Evolutionary conservation across 2,329 filamentous ascomycete genomes (phyloP).

Genomic region (Fusarium subglutinans): DNA sequence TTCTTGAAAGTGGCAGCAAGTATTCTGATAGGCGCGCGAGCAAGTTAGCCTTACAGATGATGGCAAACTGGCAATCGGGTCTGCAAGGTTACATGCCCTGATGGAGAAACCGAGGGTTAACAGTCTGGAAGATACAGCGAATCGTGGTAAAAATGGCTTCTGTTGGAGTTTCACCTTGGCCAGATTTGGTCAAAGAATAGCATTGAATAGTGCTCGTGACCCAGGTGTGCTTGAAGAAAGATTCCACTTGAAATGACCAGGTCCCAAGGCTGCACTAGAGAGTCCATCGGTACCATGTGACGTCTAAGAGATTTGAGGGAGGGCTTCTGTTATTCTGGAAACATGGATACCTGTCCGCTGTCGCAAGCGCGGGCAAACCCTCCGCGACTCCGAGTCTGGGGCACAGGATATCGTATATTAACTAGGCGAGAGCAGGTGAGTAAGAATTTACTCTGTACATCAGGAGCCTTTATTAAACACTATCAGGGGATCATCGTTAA

Average conservation of each 20-base stretch:
- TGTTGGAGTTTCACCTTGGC: constrained; percentile 30
- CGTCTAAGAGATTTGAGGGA: constrained; percentile 1
- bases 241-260: constrained; percentile 23
- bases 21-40: constrained; percentile 31
- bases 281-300: constrained; percentile 25
- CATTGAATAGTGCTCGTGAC: constrained; percentile 27
- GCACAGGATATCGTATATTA: constrained; percentile 14
- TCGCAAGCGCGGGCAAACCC: constrained; percentile 14
- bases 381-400: constrained; percentile 32
- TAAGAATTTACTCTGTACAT: background rate
- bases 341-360: constrained; percentile 14
- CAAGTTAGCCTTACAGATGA: constrained; percentile 2
- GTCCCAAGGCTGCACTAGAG: constrained; percentile 25
- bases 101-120: constrained; percentile 2
- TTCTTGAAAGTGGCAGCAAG: constrained; percentile 4
- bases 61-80: background rate
- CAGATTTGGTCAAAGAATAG: constrained; percentile 21
- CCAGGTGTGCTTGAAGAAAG: background rate
- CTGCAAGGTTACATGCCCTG: background rate
- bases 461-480: background rate
- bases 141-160: constrained; percentile 9
- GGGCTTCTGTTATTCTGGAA: constrained; percentile 36
- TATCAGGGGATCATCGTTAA: background rate
- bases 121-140: background rate
- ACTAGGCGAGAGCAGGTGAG: constrained; percentile 20